Conservation (phyloP, 768 basidiomycete species). For the Cubamyces sp. region DNA sequence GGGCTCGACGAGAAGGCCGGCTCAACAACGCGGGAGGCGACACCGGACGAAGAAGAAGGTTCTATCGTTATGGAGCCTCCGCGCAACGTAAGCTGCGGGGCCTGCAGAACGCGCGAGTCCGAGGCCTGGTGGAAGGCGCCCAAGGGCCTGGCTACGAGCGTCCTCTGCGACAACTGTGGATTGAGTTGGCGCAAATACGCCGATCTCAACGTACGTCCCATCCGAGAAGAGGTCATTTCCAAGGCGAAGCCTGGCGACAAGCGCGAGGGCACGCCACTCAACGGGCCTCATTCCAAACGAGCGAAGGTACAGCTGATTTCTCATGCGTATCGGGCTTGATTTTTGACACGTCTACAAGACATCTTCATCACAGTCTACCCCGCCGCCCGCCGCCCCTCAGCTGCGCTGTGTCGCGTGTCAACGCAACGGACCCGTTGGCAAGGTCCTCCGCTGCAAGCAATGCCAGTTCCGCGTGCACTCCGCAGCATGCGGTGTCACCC, state of each 20-base stretch:
- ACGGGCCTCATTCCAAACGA: slow-evolving; percentile 60
- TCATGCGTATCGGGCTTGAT: neutral
- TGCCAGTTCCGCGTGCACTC: slow-evolving; percentile 83
- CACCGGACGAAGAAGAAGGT: slow-evolving; percentile 66
- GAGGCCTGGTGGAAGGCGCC: slow-evolving; percentile 91
- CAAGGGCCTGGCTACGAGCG: slow-evolving; percentile 73
- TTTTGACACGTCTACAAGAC: slow-evolving; percentile 32
- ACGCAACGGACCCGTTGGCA: slow-evolving; percentile 73
- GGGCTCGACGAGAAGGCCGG: slow-evolving; percentile 28
- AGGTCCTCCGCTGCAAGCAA: slow-evolving; percentile 80
- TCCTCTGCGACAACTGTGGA: slow-evolving; percentile 87
- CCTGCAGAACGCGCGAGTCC: slow-evolving; percentile 82
- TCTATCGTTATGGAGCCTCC: slow-evolving; percentile 66
- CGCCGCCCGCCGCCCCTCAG: slow-evolving; percentile 58
- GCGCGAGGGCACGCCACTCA: slow-evolving; percentile 63
- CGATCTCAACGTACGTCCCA: slow-evolving; percentile 75
- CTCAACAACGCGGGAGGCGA: slow-evolving; percentile 22
- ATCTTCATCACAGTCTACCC: slow-evolving; percentile 56
- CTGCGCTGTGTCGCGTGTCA: slow-evolving; percentile 76
- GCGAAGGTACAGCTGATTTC: slow-evolving; percentile 51
- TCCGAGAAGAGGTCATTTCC: slow-evolving; percentile 62
- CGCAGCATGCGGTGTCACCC: slow-evolving; percentile 69
- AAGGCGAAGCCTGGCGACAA: slow-evolving; percentile 48
- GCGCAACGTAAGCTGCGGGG: slow-evolving; percentile 68
- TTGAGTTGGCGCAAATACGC: slow-evolving; percentile 93